Percentiles rank a stretch among this genome's conserved stretches.
These are phyloP conservation scores for Silene uniflora DNA, from an alignment of 148 eudicot genomes.

Conservation along the genomic window DNA sequence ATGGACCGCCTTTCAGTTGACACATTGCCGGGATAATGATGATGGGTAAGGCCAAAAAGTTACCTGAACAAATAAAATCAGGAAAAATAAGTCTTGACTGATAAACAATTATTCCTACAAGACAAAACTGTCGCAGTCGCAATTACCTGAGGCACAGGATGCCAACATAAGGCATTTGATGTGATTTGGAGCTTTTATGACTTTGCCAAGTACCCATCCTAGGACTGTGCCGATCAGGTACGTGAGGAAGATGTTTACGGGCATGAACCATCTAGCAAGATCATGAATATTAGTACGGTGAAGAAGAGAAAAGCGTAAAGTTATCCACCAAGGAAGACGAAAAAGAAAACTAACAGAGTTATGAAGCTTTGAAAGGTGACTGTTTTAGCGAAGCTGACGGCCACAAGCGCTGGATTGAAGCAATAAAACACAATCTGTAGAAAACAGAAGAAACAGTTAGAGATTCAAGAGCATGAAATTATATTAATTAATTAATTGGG, in stretches of 20 bases:
- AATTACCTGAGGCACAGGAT: slow-evolving; percentile 43
- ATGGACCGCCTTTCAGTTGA: slow-evolving; percentile 76
- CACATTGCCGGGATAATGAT: slow-evolving; percentile 89
- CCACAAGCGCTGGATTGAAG: slow-evolving; percentile 44
- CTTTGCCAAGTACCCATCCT: slow-evolving; percentile 39
- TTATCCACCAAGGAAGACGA: neutral
- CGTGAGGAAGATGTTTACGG: slow-evolving; percentile 38
- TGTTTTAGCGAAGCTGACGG: slow-evolving; percentile 38
- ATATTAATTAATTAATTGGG: too few relatives aligned
- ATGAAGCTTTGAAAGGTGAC: slow-evolving; percentile 33
- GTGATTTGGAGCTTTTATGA: slow-evolving; percentile 40
- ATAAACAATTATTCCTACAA: neutral
- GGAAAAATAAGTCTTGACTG: neutral
- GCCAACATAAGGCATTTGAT: slow-evolving; percentile 41
- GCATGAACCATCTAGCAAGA: slow-evolving; percentile 51
- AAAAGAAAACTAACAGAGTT: slow-evolving; percentile 30
- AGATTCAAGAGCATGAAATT: neutral
- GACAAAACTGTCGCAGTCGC: neutral
- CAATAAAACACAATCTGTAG: slow-evolving; percentile 37
- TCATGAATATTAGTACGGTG: neutral
- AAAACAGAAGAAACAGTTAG: neutral
- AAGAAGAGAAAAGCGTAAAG: neutral
- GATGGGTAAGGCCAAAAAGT: slow-evolving; percentile 65
- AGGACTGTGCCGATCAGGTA: slow-evolving; percentile 39
- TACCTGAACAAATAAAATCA: slow-evolving; percentile 40